Evolutionary conservation across 345 rosid species (phyloP).

Genomic region (Eutrema heterophyllum): DNA sequence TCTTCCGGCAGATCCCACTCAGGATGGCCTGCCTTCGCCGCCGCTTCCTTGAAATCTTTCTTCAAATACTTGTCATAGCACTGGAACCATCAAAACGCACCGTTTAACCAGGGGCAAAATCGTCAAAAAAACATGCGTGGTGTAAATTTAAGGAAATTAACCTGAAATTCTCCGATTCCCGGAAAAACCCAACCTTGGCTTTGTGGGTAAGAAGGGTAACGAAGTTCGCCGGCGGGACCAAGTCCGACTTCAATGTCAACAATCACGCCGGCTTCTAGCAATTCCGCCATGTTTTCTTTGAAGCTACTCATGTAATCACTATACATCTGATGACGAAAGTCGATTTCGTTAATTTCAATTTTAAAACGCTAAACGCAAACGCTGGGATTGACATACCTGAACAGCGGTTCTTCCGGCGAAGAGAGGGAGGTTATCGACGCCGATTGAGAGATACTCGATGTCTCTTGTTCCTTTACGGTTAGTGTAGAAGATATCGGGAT

Average conservation of each 20-base stretch:
- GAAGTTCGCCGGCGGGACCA: constrained; percentile 90
- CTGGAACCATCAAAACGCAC: constrained; percentile 32
- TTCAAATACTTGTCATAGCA: constrained; percentile 65
- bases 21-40: constrained; percentile 57
- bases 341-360: background rate
- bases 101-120: background rate
- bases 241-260: constrained; percentile 83
- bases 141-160: background rate
- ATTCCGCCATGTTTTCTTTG: constrained; percentile 60
- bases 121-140: background rate
- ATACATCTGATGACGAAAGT: constrained; percentile 42
- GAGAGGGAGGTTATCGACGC: constrained; percentile 56
- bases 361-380: background rate
- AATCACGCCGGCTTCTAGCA: constrained; percentile 49
- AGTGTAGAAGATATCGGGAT: constrained; percentile 71
- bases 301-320: constrained; percentile 79
- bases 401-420: constrained; percentile 63
- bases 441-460: constrained; percentile 57
- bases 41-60: constrained; percentile 66
- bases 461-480: constrained; percentile 52
- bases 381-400: constrained; percentile 36
- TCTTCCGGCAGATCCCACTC: constrained; percentile 75
- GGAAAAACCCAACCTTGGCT: constrained; percentile 81
- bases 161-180: constrained; percentile 88
- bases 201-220: constrained; percentile 77